phyloP scores from a whole-genome alignment of 2,329 filamentous ascomycete genomes.

The Aspergillus eucalypticola region DNA sequence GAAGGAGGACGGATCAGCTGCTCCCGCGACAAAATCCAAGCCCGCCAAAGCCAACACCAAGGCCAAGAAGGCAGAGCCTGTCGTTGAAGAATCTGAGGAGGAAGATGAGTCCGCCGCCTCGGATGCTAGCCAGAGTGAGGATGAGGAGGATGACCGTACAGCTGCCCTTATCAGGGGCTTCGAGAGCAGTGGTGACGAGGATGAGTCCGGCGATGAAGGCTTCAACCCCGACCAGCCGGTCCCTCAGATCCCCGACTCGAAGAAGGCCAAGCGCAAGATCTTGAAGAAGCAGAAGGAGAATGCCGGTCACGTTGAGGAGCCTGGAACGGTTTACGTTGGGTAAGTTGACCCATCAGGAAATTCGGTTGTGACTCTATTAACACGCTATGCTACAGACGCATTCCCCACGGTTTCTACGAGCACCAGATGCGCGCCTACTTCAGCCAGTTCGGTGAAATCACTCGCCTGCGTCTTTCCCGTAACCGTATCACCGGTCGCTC shows the following conservation, averaged over 20 bases:
- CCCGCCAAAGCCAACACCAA: slow-evolving; percentile 32
- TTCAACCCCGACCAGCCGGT: slow-evolving; percentile 48
- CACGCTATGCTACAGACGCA: slow-evolving; percentile 54
- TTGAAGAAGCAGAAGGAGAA: slow-evolving; percentile 53
- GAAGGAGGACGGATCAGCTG: slow-evolving; percentile 36
- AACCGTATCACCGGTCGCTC: slow-evolving; percentile 89
- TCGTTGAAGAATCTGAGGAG: slow-evolving; percentile 38
- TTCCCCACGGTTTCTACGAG: slow-evolving; percentile 96
- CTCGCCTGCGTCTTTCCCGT: slow-evolving; percentile 76
- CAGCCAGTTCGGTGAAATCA: slow-evolving; percentile 84
- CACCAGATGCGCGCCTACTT: slow-evolving; percentile 93
- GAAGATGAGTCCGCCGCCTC: slow-evolving; percentile 25
- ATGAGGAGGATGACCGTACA: slow-evolving; percentile 54
- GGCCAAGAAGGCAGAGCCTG: slow-evolving; percentile 48
- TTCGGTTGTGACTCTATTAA: slow-evolving; percentile 18
- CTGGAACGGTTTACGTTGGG: slow-evolving; percentile 85
- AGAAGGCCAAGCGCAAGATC: slow-evolving; percentile 53
- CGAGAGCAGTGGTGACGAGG: slow-evolving; percentile 56
- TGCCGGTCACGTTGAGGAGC: slow-evolving; percentile 44
- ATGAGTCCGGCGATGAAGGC: slow-evolving; percentile 49
- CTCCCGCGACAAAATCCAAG: slow-evolving; percentile 38
- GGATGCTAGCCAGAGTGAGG: slow-evolving; percentile 28
- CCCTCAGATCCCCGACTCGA: slow-evolving; percentile 47
- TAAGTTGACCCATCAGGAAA: slow-evolving; percentile 34
- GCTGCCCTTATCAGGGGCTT: slow-evolving; percentile 56